These are phyloP conservation scores for Zymoseptoria pseudotritici DNA, from an alignment of 2,329 filamentous ascomycete species.

Conservation along the genomic window DNA sequence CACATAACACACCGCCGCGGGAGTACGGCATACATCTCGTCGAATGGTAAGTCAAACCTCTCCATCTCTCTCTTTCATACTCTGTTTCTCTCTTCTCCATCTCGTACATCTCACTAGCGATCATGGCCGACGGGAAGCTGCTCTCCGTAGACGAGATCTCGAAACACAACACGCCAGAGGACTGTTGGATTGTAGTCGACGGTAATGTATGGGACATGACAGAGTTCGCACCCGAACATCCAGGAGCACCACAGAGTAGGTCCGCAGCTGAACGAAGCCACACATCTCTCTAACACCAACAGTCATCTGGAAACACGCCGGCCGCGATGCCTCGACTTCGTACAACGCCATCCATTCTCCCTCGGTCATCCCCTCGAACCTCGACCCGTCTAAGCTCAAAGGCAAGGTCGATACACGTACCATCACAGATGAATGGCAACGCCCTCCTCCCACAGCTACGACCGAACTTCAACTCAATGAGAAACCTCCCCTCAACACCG, in stretches of 20 bases:
- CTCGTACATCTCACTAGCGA: not conserved
- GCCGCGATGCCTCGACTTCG: conserved; percentile 46
- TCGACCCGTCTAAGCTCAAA: conserved; percentile 37
- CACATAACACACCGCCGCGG: not conserved
- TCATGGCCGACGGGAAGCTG: conserved; percentile 12
- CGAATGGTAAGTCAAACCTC: not conserved
- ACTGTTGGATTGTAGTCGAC: conserved; percentile 60
- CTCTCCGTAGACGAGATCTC: conserved; percentile 23
- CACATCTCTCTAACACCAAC: conserved; percentile 12
- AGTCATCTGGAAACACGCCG: conserved; percentile 46
- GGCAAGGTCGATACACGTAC: conserved; percentile 26
- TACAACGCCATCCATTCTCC: conserved; percentile 48
- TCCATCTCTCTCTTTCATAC: not conserved
- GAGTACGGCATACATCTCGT: not conserved
- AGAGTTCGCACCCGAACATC: conserved; percentile 56
- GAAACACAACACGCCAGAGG: conserved; percentile 24
- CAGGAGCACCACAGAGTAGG: conserved; percentile 49
- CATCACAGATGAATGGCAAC: conserved; percentile 23
- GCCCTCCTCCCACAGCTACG: conserved; percentile 25
- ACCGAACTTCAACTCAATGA: conserved; percentile 26
- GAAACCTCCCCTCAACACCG: conserved; percentile 40
- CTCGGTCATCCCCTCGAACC: conserved; percentile 34
- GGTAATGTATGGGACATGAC: conserved; percentile 61
- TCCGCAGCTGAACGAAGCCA: not conserved
- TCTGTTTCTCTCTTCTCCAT: not conserved